phyloP scores from a whole-genome alignment of 1,139 yeast species.

The Lodderomyces parapsilosis region DNA sequence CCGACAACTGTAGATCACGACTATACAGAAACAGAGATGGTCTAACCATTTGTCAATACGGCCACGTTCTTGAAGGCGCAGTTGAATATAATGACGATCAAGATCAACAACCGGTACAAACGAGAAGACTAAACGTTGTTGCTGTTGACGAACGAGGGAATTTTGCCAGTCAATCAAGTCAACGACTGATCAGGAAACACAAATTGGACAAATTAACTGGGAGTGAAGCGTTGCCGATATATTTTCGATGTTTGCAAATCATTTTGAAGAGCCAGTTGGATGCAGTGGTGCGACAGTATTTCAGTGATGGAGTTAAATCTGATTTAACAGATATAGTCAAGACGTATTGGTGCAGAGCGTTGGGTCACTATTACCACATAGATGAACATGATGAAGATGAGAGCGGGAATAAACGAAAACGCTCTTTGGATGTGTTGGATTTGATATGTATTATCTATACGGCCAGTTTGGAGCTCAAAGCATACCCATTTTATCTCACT shows the following conservation, averaged over 20 bases:
- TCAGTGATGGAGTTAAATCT: conserved; percentile 22
- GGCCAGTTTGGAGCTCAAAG: conserved; percentile 32
- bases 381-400: background rate
- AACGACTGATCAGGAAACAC: conserved; percentile 10
- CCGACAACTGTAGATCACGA: conserved; percentile 81
- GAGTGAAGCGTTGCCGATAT: conserved; percentile 45
- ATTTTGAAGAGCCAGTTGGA: conserved; percentile 51
- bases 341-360: conserved; percentile 44
- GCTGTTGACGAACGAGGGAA: conserved; percentile 21
- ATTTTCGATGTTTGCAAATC: conserved; percentile 53
- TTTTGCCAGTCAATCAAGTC: conserved; percentile 13
- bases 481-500: conserved; percentile 35
- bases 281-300: conserved; percentile 13
- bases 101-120: conserved; percentile 47
- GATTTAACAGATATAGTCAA: conserved; percentile 45
- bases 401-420: background rate
- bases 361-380: conserved; percentile 3
- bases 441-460: conserved; percentile 37
- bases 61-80: conserved; percentile 84
- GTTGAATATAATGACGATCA: conserved; percentile 77
- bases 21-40: conserved; percentile 76
- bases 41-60: conserved; percentile 77
- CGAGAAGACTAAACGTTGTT: conserved; percentile 52
- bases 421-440: conserved; percentile 22
- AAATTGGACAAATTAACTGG: conserved; percentile 45